Evolutionary conservation across 73 alveolate genomes (phyloP).

Genomic region (Tetrahymena borealis): DNA sequence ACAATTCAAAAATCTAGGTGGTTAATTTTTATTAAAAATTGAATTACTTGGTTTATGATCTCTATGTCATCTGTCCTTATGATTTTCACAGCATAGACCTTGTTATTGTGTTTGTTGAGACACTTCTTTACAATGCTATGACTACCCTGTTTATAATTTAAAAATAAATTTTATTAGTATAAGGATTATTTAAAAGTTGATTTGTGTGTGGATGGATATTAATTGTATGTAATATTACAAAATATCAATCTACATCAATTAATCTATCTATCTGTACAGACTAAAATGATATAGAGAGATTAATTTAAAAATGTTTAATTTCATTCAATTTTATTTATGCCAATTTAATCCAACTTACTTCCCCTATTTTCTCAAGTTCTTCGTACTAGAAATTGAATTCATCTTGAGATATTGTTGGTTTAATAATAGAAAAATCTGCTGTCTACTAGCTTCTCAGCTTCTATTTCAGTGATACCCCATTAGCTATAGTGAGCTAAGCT

Average conservation of each 20-base stretch:
- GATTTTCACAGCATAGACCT: background rate
- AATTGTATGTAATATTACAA: background rate
- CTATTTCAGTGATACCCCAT: background rate
- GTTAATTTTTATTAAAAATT: no score
- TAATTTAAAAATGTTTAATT: no score
- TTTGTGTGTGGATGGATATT: no score
- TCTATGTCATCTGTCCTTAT: background rate
- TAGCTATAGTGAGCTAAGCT: background rate
- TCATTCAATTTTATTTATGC: no score
- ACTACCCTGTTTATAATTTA: background rate
- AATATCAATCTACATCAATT: background rate
- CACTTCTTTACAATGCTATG: background rate
- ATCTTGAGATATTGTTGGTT: background rate
- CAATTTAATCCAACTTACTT: background rate
- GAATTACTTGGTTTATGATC: background rate
- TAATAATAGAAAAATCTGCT: background rate
- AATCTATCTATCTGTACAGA: no score
- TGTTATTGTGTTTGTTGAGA: background rate
- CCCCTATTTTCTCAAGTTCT: background rate
- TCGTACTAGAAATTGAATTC: background rate
- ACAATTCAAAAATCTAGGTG: no score
- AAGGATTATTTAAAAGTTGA: no score
- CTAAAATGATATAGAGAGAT: no score
- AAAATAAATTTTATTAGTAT: background rate
- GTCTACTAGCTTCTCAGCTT: background rate